A percentile compares a stretch with the other conserved stretches of the same genome.
phyloP scores from a whole-genome alignment of 2,329 filamentous ascomycete genomes.

The Fusarium heterosporum region DNA sequence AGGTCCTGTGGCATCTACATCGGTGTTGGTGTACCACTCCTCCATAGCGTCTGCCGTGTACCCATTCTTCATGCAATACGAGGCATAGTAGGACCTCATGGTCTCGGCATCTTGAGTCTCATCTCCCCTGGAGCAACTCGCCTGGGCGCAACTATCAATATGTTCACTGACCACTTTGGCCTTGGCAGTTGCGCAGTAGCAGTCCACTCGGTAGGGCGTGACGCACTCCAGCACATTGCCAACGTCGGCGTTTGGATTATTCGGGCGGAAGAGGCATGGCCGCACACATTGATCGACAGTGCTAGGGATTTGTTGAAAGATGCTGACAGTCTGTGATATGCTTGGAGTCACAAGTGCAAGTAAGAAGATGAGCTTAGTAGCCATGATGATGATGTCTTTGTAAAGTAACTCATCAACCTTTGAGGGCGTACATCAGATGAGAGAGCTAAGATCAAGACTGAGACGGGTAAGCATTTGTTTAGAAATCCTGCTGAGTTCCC shows the following conservation, averaged over 20 bases:
- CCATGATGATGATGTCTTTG: background rate
- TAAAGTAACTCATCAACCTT: background rate
- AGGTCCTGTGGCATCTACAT: background rate
- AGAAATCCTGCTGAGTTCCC: background rate
- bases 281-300: background rate
- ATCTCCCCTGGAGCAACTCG: background rate
- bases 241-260: background rate
- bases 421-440: background rate
- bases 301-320: background rate
- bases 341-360: background rate
- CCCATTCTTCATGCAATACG: conserved; percentile 7
- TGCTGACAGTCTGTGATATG: background rate
- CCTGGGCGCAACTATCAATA: conserved; percentile 3
- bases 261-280: conserved; percentile 10
- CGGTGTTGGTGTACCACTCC: conserved; percentile 10
- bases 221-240: background rate
- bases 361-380: background rate
- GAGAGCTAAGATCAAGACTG: background rate
- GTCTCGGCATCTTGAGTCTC: background rate
- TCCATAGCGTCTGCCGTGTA: background rate
- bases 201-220: background rate
- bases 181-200: background rate
- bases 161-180: background rate
- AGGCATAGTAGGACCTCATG: conserved; percentile 9
- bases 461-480: background rate